Conservation (phyloP, 345 rosid genomes). For the Viola odorata region DNA sequence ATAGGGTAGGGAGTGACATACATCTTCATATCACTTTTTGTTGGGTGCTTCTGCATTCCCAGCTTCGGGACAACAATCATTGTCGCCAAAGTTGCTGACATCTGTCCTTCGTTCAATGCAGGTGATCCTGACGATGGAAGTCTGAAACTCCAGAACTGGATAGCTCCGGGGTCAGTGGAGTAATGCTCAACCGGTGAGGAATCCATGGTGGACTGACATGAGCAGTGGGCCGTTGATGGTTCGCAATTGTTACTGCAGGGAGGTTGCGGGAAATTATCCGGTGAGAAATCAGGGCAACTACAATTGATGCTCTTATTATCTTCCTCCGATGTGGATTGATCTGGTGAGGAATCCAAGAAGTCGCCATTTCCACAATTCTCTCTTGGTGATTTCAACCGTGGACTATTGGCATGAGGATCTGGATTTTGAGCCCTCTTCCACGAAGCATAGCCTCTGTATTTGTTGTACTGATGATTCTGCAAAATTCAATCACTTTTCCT, state of each 20-base stretch:
- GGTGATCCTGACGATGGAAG: slow-evolving; percentile 8
- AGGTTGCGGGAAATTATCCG: slow-evolving; percentile 43
- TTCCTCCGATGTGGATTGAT: background rate
- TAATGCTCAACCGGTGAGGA: slow-evolving; percentile 7
- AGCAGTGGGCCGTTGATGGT: slow-evolving; percentile 11
- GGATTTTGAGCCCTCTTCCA: slow-evolving; percentile 8
- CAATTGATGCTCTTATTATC: slow-evolving; percentile 11
- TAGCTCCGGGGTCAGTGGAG: background rate
- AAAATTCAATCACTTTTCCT: slow-evolving; percentile 15
- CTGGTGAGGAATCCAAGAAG: slow-evolving; percentile 14
- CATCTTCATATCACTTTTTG: slow-evolving; percentile 20
- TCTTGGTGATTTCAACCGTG: slow-evolving; percentile 7
- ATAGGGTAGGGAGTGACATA: slow-evolving; percentile 12
- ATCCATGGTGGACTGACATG: slow-evolving; percentile 16
- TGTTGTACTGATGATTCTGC: slow-evolving; percentile 31
- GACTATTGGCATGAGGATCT: slow-evolving; percentile 12
- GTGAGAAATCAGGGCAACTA: slow-evolving; percentile 20
- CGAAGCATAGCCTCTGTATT: slow-evolving; percentile 20
- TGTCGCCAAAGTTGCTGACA: slow-evolving; percentile 20
- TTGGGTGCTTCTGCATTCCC: slow-evolving; percentile 14
- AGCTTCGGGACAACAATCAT: slow-evolving; percentile 1
- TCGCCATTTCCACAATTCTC: slow-evolving; percentile 14
- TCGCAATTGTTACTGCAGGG: slow-evolving; percentile 25
- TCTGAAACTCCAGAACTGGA: background rate
- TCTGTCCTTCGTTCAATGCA: background rate